These are phyloP conservation scores for Rutstroemia sp. DNA, from an alignment of 2,329 filamentous ascomycete species.

Conservation along the genomic window DNA sequence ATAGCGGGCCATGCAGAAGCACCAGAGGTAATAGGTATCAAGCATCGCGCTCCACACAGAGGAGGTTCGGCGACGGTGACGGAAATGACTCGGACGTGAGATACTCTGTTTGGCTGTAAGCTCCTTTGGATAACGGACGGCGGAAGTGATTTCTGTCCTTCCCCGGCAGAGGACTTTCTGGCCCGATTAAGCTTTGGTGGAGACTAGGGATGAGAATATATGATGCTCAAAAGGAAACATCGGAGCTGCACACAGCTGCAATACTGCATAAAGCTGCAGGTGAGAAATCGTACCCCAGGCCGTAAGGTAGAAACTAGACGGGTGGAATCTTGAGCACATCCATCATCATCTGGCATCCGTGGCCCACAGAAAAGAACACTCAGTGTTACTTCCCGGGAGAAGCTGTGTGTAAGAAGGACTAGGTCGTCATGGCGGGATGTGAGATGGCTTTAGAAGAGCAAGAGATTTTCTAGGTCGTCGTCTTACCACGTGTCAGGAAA, in stretches of 20 bases:
- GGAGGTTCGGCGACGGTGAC: not conserved
- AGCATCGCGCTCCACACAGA: not conserved
- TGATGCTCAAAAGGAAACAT: too few species aligned
- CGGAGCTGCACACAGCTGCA: too few species aligned
- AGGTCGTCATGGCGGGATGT: not conserved
- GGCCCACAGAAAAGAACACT: not conserved
- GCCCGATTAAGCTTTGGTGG: not conserved
- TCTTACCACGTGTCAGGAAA: conserved; percentile 8
- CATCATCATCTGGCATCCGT: too few species aligned
- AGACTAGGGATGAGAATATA: too few species aligned
- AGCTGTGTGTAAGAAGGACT: not conserved
- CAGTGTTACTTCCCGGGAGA: not conserved
- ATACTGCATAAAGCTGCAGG: too few species aligned
- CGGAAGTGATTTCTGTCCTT: not conserved
- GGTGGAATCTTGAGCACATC: too few species aligned
- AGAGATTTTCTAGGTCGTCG: not conserved
- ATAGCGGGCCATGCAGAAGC: too few species aligned
- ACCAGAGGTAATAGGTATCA: not conserved
- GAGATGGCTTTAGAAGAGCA: not conserved
- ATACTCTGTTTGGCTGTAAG: not conserved
- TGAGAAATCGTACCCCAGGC: too few species aligned
- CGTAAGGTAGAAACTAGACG: too few species aligned
- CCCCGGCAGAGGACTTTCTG: not conserved
- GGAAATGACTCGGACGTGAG: not conserved
- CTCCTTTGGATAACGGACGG: not conserved